These are phyloP conservation scores for Adansonia gregorii DNA, from an alignment of 441 rosid species.

Conservation along the genomic window DNA sequence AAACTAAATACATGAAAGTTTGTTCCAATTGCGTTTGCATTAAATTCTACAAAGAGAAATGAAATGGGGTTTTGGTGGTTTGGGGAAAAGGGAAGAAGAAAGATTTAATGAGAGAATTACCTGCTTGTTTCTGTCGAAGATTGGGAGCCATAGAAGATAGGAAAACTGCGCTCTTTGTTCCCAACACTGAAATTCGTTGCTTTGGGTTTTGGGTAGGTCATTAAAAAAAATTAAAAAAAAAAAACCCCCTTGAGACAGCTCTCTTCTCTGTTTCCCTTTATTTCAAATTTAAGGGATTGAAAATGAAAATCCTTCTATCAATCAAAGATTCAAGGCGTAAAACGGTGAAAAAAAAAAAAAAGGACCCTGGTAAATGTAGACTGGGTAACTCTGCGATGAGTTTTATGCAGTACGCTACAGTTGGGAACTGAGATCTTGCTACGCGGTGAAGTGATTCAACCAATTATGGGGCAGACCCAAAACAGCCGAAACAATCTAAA, in stretches of 20 bases:
- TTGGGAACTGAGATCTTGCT: not conserved
- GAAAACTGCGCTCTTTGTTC: slow-evolving; percentile 23
- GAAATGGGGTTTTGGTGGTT: not conserved
- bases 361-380: not conserved
- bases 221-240: not conserved
- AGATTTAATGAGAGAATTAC: slow-evolving; percentile 36
- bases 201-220: not conserved
- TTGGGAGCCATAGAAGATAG: slow-evolving; percentile 73
- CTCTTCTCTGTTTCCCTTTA: not conserved
- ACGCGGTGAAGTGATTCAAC: not conserved
- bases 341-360: not conserved
- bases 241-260: not conserved
- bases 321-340: not conserved
- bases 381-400: not conserved
- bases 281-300: not conserved
- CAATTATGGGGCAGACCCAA: not conserved
- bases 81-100: not conserved
- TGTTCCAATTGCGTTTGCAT: not conserved
- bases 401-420: not conserved
- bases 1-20: not conserved
- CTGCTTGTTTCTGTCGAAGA: slow-evolving; percentile 92
- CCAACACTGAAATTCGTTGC: not conserved
- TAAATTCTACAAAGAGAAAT: not conserved
- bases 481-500: no score
- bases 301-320: not conserved